A percentile compares a stretch with the other conserved stretches of the same genome.
These are phyloP conservation scores for Laburnicola sp. DNA, from an alignment of 2,329 filamentous ascomycete genomes.

Conservation along the genomic window DNA sequence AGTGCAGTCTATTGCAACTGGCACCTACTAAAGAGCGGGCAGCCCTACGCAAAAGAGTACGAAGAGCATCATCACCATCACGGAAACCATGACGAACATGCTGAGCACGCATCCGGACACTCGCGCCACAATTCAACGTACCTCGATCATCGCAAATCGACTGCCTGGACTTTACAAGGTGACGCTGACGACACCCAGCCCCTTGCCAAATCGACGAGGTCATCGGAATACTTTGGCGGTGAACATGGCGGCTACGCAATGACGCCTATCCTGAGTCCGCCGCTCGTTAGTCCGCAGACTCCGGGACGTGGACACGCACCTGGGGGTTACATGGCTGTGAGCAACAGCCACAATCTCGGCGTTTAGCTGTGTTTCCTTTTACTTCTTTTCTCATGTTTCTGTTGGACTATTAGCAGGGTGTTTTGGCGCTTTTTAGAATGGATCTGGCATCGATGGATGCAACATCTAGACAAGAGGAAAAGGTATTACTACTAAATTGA, in stretches of 20 bases:
- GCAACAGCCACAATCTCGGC: constrained; percentile 19
- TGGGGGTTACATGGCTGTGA: constrained; percentile 27
- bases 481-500: neutral
- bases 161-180: constrained; percentile 25
- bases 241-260: constrained; percentile 21
- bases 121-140: constrained; percentile 17
- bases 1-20: constrained; percentile 36
- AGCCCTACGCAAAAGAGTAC: constrained; percentile 35
- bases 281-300: constrained; percentile 18
- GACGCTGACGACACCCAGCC: constrained; percentile 22
- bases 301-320: constrained; percentile 3
- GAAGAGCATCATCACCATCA: constrained; percentile 34
- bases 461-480: neutral
- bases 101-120: constrained; percentile 11
- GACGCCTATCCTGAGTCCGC: constrained; percentile 24
- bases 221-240: constrained; percentile 21
- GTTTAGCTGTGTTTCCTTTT: constrained; percentile 9
- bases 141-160: constrained; percentile 24
- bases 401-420: neutral
- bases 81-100: constrained; percentile 19
- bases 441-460: neutral
- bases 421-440: neutral
- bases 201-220: constrained; percentile 9
- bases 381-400: neutral
- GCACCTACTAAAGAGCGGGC: constrained; percentile 32